Percentiles rank a stretch among this genome's conserved stretches.
Evolutionary conservation across 2,329 filamentous ascomycete genomes (phyloP).

Genomic region (Gremmenia infestans): DNA sequence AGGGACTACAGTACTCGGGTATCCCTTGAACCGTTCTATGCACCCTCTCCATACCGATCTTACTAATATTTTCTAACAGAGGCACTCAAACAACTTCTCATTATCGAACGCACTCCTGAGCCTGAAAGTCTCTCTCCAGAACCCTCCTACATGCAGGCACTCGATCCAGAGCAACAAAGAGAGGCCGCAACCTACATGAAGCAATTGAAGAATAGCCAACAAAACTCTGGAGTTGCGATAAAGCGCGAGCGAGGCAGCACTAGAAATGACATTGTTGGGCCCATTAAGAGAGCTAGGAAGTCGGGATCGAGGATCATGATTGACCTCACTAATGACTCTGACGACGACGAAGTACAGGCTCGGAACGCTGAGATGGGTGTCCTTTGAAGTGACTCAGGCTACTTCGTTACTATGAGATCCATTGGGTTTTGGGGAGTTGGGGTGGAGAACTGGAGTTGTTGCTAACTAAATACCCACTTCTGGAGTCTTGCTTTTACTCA

Average conservation of each 20-base stretch:
- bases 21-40: too few relatives aligned
- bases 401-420: too few relatives aligned
- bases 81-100: neutral
- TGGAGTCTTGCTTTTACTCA: too few relatives aligned
- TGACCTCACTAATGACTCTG: neutral
- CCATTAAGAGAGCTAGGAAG: neutral
- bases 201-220: neutral
- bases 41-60: too few relatives aligned
- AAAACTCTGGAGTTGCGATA: neutral
- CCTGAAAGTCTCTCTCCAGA: neutral
- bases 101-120: neutral
- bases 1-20: neutral
- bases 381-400: too few relatives aligned
- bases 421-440: too few relatives aligned
- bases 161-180: neutral
- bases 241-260: neutral
- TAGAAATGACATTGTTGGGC: neutral
- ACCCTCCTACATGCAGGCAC: neutral
- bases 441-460: too few relatives aligned
- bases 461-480: too few relatives aligned
- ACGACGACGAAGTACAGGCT: too few relatives aligned
- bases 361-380: too few relatives aligned
- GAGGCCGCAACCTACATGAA: neutral
- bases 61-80: neutral
- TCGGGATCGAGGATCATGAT: neutral